Evolutionary conservation across 2,329 filamentous ascomycete genomes (phyloP).

Genomic region (Aspergillus luchuensis): DNA sequence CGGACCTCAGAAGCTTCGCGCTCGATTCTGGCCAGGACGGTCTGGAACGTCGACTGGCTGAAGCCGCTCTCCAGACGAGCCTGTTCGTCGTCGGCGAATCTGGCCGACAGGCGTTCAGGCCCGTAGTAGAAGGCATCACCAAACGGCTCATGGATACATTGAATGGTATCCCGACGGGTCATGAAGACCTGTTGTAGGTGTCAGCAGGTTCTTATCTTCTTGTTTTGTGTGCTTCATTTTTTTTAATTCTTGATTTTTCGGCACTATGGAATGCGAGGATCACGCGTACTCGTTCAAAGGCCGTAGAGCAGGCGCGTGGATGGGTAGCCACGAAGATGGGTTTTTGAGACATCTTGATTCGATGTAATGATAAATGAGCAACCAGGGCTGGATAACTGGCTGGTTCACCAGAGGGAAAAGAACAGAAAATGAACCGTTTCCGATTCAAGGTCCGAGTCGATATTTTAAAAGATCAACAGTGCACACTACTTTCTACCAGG

Average conservation of each 20-base stretch:
- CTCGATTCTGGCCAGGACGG: slow-evolving; percentile 76
- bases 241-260: neutral
- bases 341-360: slow-evolving; percentile 66
- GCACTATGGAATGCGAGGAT: neutral
- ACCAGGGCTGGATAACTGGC: neutral
- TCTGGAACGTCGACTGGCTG: slow-evolving; percentile 50
- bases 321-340: slow-evolving; percentile 93
- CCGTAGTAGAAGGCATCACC: slow-evolving; percentile 96
- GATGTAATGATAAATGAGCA: neutral
- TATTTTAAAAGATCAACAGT: slow-evolving; percentile 5
- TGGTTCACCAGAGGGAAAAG: neutral
- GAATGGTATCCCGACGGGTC: slow-evolving; percentile 79
- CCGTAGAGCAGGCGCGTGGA: slow-evolving; percentile 91
- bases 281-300: slow-evolving; percentile 81
- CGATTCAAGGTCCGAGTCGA: neutral
- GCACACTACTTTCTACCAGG: slow-evolving; percentile 22
- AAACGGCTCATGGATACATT: slow-evolving; percentile 92
- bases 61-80: slow-evolving; percentile 48
- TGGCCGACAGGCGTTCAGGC: slow-evolving; percentile 77
- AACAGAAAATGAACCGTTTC: slow-evolving; percentile 4
- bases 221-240: no score
- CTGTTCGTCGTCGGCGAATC: slow-evolving; percentile 72
- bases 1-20: slow-evolving; percentile 72
- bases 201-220: neutral
- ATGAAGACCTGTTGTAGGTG: slow-evolving; percentile 75